A percentile compares a stretch with the other conserved stretches of the same genome.
Evolutionary conservation across 78 protist genomes (phyloP).

Genomic region (Guillardia theta): DNA sequence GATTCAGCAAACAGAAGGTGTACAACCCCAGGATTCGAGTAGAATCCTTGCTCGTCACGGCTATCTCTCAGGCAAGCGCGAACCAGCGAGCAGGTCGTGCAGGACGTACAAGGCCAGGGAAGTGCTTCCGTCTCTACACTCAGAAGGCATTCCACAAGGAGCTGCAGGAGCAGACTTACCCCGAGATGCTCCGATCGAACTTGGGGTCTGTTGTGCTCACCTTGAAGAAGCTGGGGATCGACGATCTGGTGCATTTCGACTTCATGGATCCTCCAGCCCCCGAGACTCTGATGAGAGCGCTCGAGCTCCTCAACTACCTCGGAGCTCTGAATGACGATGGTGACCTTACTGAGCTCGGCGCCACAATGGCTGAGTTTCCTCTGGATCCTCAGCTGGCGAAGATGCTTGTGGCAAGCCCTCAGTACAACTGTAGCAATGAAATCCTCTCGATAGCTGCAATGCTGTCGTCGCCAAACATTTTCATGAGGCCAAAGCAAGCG

Average conservation of each 20-base stretch:
- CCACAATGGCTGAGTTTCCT: slow-evolving; percentile 94
- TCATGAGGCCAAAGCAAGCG: slow-evolving; percentile 89
- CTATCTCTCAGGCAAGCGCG: slow-evolving; percentile 97
- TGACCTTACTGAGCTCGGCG: slow-evolving; percentile 75
- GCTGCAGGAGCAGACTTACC: slow-evolving; percentile 89
- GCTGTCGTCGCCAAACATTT: slow-evolving; percentile 79
- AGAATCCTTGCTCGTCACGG: slow-evolving; percentile 93
- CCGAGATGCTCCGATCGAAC: slow-evolving; percentile 93
- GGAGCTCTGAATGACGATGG: slow-evolving; percentile 98
- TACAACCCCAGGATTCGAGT: slow-evolving; percentile 98
- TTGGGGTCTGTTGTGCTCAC: slow-evolving; percentile 79
- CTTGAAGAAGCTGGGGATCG: slow-evolving; percentile 91
- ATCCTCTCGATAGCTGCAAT: slow-evolving; percentile 85
- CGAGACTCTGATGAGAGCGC: slow-evolving; percentile 96
- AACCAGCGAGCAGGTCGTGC: slow-evolving; percentile 99
- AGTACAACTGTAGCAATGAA: slow-evolving; percentile 87
- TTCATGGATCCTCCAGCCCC: slow-evolving; percentile 99
- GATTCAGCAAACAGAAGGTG: slow-evolving; percentile 96
- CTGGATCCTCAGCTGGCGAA: slow-evolving; percentile 97
- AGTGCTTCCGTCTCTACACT: slow-evolving; percentile 78
- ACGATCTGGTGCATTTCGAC: slow-evolving; percentile 95
- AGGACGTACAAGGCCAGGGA: slow-evolving; percentile 99
- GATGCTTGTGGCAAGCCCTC: slow-evolving; percentile 63
- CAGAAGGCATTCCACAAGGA: slow-evolving; percentile 68
- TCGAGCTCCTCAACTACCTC: slow-evolving; percentile 91